Percentiles rank a stretch among this genome's conserved stretches.
Evolutionary conservation across 305 asterid species (phyloP).

Genomic region (Fraxinus sp.): DNA sequence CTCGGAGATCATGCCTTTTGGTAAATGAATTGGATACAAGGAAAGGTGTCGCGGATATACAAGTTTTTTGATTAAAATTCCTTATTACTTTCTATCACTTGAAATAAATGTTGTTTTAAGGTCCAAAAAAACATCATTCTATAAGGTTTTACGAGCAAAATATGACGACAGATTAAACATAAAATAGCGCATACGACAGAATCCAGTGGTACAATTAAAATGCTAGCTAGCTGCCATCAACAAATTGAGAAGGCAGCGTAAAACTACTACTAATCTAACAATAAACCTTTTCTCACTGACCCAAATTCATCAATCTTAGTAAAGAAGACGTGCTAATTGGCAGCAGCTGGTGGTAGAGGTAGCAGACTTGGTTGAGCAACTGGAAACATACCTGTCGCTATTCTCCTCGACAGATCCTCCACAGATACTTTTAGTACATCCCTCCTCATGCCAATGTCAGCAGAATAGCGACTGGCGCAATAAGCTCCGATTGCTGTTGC

Average conservation of each 20-base stretch:
- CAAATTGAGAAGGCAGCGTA: neutral
- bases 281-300: neutral
- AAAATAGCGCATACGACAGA: neutral
- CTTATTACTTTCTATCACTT: no score
- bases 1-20: no score
- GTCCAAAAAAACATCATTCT: no score
- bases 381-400: conserved; percentile 54
- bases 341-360: conserved; percentile 32
- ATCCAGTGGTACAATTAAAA: neutral
- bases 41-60: no score
- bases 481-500: conserved; percentile 73
- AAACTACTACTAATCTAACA: neutral
- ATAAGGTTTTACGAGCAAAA: neutral
- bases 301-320: neutral
- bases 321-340: conserved; percentile 24
- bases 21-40: no score
- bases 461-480: conserved; percentile 79
- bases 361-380: conserved; percentile 47
- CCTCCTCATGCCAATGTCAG: conserved; percentile 77
- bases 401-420: conserved; percentile 67
- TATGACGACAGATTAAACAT: neutral
- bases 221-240: neutral
- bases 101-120: no score
- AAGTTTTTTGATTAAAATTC: no score
- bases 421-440: conserved; percentile 64